A percentile compares a stretch with the other conserved stretches of the same genome.
These are phyloP conservation scores for Mycena sp. DNA, from an alignment of 1,284 basidiomycete genomes.

Conservation along the genomic window DNA sequence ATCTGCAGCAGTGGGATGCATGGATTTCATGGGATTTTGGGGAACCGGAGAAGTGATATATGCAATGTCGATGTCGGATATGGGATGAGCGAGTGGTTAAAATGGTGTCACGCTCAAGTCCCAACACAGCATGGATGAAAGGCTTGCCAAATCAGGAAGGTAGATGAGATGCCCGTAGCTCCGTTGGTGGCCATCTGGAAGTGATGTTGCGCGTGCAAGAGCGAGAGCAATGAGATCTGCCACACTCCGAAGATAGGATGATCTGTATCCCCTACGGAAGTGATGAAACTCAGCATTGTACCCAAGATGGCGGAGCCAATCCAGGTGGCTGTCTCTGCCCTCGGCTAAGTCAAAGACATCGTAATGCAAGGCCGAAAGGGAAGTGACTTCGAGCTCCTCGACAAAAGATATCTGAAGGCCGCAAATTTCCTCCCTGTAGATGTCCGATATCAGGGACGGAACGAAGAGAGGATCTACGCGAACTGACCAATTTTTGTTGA, in stretches of 20 bases:
- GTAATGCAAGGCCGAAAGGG: constrained; percentile 41
- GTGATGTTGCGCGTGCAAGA: constrained; percentile 1
- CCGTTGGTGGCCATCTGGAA: neutral
- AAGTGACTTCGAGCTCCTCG: constrained; percentile 41
- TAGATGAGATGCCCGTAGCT: constrained; percentile 7
- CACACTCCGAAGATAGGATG: constrained; percentile 11
- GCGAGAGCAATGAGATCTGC: constrained; percentile 14
- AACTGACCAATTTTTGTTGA: constrained; percentile 12
- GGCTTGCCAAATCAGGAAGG: neutral
- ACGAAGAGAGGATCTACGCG: neutral
- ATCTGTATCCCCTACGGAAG: neutral
- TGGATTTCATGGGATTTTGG: neutral
- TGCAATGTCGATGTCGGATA: neutral
- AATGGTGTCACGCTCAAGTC: neutral
- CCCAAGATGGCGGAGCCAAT: constrained; percentile 19
- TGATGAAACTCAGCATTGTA: constrained; percentile 12
- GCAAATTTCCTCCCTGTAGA: constrained; percentile 12
- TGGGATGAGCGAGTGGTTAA: neutral
- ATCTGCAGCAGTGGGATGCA: constrained; percentile 12
- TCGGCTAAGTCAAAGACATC: constrained; percentile 25
- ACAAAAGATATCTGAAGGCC: constrained; percentile 28
- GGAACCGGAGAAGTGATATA: no score
- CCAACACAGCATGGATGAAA: constrained; percentile 14
- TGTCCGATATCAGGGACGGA: neutral
- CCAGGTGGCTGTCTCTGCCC: constrained; percentile 18